phyloP scores from a whole-genome alignment of 208 protist genomes.

The Wallacemonas rigidus region DNA sequence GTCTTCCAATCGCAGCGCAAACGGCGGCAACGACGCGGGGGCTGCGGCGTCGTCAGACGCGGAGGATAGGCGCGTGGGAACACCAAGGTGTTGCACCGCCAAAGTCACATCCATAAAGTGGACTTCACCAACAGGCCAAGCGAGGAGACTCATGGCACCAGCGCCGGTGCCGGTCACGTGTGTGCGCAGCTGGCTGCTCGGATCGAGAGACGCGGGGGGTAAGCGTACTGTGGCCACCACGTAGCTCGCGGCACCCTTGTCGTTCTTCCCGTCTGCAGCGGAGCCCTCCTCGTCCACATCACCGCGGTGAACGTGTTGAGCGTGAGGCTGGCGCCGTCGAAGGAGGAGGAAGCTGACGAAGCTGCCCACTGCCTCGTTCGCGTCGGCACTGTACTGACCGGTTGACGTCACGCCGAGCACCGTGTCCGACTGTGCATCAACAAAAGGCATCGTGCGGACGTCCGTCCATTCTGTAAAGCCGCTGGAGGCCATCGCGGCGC shows the following conservation, averaged over 20 bases:
- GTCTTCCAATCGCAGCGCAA: slow-evolving; percentile 27
- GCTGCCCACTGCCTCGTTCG: not conserved
- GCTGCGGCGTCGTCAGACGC: not conserved
- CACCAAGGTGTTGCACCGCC: not conserved
- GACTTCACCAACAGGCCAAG: slow-evolving; percentile 53
- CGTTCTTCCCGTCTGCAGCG: too few species aligned
- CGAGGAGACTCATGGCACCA: slow-evolving; percentile 18
- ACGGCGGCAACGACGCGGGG: not conserved
- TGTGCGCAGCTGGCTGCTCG: not conserved
- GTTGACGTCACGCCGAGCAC: slow-evolving; percentile 38
- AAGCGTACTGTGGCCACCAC: slow-evolving; percentile 45
- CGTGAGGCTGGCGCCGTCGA: slow-evolving; percentile 19
- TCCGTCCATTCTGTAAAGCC: slow-evolving; percentile 69
- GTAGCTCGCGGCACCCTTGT: not conserved
- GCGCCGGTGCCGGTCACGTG: slow-evolving; percentile 21
- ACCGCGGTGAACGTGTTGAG: not conserved
- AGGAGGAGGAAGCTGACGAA: slow-evolving; percentile 12
- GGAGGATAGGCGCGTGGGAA: not conserved
- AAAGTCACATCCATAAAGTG: slow-evolving; percentile 55
- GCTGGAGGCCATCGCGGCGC: slow-evolving; percentile 13
- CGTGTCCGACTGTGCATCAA: slow-evolving; percentile 37
- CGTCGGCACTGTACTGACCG: slow-evolving; percentile 1
- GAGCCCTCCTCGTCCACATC: not conserved
- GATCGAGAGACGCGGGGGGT: slow-evolving; percentile 45
- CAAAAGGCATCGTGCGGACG: slow-evolving; percentile 52